phyloP scores from a whole-genome alignment of 2,329 filamentous ascomycete species.

The Ilyonectria destructans region DNA sequence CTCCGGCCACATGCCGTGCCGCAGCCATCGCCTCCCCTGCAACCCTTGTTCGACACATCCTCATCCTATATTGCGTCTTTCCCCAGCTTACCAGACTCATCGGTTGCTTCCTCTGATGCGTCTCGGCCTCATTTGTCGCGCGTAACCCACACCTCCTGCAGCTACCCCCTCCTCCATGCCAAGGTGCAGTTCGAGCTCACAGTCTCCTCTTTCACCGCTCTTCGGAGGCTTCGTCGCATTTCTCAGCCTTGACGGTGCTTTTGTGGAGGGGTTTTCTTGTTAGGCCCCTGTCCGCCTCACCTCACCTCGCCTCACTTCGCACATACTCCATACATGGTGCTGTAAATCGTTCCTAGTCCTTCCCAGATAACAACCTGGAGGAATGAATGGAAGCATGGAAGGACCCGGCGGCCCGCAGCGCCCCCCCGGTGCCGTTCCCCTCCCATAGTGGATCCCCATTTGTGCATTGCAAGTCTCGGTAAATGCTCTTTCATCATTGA shows the following conservation, averaged over 20 bases:
- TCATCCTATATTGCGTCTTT: neutral
- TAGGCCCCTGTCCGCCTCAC: slow-evolving; percentile 21
- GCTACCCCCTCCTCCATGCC: slow-evolving; percentile 20
- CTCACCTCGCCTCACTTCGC: slow-evolving; percentile 23
- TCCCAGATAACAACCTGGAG: slow-evolving; percentile 22
- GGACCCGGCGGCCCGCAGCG: slow-evolving; percentile 21
- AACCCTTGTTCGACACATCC: neutral
- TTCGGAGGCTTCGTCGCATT: slow-evolving; percentile 28
- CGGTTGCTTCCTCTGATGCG: neutral
- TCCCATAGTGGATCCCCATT: slow-evolving; percentile 27
- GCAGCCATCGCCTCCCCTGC: neutral
- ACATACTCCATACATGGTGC: slow-evolving; percentile 10
- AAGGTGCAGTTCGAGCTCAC: slow-evolving; percentile 18
- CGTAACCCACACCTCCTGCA: slow-evolving; percentile 22
- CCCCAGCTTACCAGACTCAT: slow-evolving; percentile 1
- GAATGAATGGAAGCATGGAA: slow-evolving; percentile 19
- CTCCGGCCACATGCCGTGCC: slow-evolving; percentile 7
- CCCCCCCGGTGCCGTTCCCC: slow-evolving; percentile 30
- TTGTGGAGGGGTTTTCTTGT: slow-evolving; percentile 20
- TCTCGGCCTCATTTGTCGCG: slow-evolving; percentile 16
- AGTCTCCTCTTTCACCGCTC: slow-evolving; percentile 31
- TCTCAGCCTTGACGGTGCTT: slow-evolving; percentile 26
- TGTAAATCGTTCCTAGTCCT: slow-evolving; percentile 23
- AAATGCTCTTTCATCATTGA: slow-evolving; percentile 45
- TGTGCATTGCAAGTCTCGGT: slow-evolving; percentile 34